Conservation (phyloP, 257 asterid species). For the Rehmannia glutinosa region DNA sequence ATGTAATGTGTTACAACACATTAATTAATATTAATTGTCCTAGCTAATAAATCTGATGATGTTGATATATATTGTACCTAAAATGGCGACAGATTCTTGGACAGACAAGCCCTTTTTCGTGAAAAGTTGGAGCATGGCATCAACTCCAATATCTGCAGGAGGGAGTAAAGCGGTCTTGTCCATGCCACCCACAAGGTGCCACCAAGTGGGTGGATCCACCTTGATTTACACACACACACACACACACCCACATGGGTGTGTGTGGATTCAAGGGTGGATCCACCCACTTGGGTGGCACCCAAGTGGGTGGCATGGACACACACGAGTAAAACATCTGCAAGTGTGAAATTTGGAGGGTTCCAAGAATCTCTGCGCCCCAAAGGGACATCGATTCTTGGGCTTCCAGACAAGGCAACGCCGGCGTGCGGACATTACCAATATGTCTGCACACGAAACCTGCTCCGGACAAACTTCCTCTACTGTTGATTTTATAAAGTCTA, state of each 20-base stretch:
- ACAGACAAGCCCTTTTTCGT: constrained; percentile 30
- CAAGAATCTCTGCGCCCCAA: constrained; percentile 50
- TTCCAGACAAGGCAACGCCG: constrained; percentile 46
- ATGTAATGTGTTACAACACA: too few species aligned
- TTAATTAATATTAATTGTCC: too few species aligned
- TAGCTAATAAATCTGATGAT: neutral
- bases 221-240: too few species aligned
- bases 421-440: constrained; percentile 44
- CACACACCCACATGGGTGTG: too few species aligned
- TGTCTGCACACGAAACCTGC: constrained; percentile 55
- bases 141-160: constrained; percentile 28
- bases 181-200: too few species aligned
- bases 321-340: constrained; percentile 30
- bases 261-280: too few species aligned
- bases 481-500: constrained; percentile 30
- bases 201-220: too few species aligned
- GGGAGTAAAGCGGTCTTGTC: too few species aligned
- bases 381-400: constrained; percentile 43
- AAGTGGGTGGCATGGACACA: too few species aligned
- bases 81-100: constrained; percentile 54
- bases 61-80: constrained; percentile 24
- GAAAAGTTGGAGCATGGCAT: constrained; percentile 28
- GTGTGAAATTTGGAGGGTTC: constrained; percentile 3
- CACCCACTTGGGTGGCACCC: too few species aligned
- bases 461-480: constrained; percentile 43